Percentiles rank a stretch among this genome's conserved stretches.
Evolutionary conservation across 2,329 filamentous ascomycete genomes (phyloP).

Genomic region (Neocatenulostroma microsporum): DNA sequence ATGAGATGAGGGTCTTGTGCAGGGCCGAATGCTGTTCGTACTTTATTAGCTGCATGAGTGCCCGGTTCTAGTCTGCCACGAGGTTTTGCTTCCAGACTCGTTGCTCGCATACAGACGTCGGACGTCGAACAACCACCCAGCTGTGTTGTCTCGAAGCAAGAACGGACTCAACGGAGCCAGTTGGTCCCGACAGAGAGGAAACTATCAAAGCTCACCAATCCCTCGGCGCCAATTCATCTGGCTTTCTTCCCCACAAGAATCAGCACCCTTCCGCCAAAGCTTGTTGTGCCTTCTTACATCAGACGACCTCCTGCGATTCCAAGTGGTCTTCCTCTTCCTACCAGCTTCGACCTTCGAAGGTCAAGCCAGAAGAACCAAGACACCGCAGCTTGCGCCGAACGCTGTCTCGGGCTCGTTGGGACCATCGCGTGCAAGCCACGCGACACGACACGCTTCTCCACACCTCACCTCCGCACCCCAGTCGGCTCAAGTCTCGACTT

Average conservation of each 20-base stretch:
- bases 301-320: too few species aligned
- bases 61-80: neutral
- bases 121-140: too few species aligned
- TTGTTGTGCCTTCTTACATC: too few species aligned
- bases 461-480: slow-evolving; percentile 2
- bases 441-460: slow-evolving; percentile 10
- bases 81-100: too few species aligned
- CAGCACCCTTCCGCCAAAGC: slow-evolving; percentile 1
- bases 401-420: too few species aligned
- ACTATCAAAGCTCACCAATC: slow-evolving; percentile 8
- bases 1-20: slow-evolving; percentile 3
- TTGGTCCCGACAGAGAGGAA: too few species aligned
- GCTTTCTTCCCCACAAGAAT: slow-evolving; percentile 7
- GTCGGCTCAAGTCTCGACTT: neutral
- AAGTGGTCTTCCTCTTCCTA: too few species aligned
- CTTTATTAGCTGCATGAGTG: slow-evolving; percentile 8
- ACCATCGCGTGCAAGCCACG: too few species aligned
- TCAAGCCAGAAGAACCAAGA: slow-evolving; percentile 1
- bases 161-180: too few species aligned
- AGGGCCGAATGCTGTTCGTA: neutral
- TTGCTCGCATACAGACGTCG: too few species aligned
- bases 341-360: too few species aligned
- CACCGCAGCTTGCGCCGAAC: too few species aligned
- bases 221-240: slow-evolving; percentile 5
- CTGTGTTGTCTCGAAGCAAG: neutral